Percentiles rank a stretch among this genome's conserved stretches.
Conservation (phyloP, 2,329 filamentous ascomycete species). For the Fusarium drepaniforme region DNA sequence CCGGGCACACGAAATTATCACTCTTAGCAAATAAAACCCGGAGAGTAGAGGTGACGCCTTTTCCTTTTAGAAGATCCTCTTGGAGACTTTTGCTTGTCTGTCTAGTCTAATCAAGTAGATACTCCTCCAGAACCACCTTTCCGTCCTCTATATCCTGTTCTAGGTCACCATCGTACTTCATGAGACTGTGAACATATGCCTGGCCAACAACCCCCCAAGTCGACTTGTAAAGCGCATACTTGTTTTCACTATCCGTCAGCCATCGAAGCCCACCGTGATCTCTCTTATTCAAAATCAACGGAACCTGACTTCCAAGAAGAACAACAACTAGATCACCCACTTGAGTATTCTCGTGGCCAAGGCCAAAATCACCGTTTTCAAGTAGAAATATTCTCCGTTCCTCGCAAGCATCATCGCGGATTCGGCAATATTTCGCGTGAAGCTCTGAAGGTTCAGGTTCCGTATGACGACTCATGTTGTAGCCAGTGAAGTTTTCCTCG, state of each 20-base stretch:
- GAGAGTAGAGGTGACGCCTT: too few species aligned
- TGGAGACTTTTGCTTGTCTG: too few species aligned
- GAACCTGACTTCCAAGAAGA: background rate
- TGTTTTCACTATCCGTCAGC: conserved; percentile 4
- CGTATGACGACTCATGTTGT: conserved; percentile 11
- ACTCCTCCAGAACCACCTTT: conserved; percentile 5
- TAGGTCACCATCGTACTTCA: conserved; percentile 11
- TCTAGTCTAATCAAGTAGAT: conserved; percentile 4
- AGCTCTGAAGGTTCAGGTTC: background rate
- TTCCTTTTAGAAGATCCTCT: too few species aligned
- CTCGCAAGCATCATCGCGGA: conserved; percentile 20
- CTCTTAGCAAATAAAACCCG: too few species aligned
- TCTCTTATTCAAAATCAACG: background rate
- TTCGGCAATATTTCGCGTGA: background rate
- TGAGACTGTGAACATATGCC: background rate
- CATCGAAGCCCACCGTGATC: background rate
- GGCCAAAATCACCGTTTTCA: conserved; percentile 14
- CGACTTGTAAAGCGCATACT: conserved; percentile 3
- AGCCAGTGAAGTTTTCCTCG: background rate
- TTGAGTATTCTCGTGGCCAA: conserved; percentile 6
- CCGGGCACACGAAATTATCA: background rate
- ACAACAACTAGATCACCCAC: background rate
- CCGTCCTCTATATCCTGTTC: conserved; percentile 8
- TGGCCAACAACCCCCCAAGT: conserved; percentile 21
- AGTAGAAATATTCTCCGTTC: conserved; percentile 14